Base-by-base conservation (phyloP, 1,284 basidiomycete species). In the Ceratobasidium sp. region DNA sequence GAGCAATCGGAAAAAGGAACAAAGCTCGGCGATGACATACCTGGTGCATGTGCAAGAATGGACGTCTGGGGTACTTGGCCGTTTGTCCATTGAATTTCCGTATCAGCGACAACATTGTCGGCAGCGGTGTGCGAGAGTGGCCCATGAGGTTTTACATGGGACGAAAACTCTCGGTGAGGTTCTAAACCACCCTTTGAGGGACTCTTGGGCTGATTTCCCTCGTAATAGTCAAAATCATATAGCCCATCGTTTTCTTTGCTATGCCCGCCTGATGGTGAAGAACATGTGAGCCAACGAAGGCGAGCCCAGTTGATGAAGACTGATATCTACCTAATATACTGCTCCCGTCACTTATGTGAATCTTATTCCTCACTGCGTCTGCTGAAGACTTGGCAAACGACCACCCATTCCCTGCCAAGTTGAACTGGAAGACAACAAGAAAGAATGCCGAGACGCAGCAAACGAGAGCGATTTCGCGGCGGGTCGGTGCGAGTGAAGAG, bases 31-130 rank as follows among this genome's bases (percentile, higher is more conserved):
- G 23, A 52, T 28, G 23, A 65, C 74, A 50, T 56, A 80, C 81
- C 81, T 23, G 79, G 79, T 15, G 78, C 77, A 69, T 81, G 81
- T 10, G 64, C 62, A 3, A 71, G 17, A 5, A 81, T 50, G 3
- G 57, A 68, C 48, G 80, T 80, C 46, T 73, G 65, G 23, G 80
- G 80, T 13, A 80, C 74, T 17, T 78, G 38, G 10, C 50, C 67
- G 26, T 64, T 64, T 59, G 54, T 61, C 79, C 79, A 80, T 26
- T 62, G 40, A 26, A 80, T 67, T 33, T 66, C 68, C 13, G 77
- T 66, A 20, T 80, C 70, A 38, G 40, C 65, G 23, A 70, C 56
- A 20, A 68, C 61, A 62, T 65, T 62, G 48, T 74, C 71, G 17
- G 44, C 61, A 2, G 61, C 38, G 9, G 71, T 38, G 38, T 74